These are phyloP conservation scores for Polygonum aviculare DNA, from an alignment of 148 eudicot species.

Conservation along the genomic window DNA sequence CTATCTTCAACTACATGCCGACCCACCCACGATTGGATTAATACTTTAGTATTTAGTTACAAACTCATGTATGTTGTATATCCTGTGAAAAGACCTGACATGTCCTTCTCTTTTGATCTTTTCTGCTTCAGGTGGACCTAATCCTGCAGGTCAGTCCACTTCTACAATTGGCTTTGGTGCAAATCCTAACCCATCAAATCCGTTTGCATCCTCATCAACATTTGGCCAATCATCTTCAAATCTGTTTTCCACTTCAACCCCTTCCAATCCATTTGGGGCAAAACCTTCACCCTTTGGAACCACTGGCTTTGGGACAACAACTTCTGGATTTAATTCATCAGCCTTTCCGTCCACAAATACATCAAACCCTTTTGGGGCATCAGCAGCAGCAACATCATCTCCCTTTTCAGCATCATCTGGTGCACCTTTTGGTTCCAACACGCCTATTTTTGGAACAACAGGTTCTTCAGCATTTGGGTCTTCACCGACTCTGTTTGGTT, in stretches of 20 bases:
- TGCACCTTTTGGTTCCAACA: slow-evolving; percentile 52
- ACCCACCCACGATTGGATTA: background rate
- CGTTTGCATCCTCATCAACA: slow-evolving; percentile 44
- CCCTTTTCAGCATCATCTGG: slow-evolving; percentile 49
- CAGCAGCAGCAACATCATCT: slow-evolving; percentile 48
- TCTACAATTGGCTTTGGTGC: slow-evolving; percentile 38
- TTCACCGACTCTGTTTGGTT: slow-evolving; percentile 51
- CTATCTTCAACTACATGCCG: background rate
- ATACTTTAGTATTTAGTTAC: background rate
- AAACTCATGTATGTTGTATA: background rate
- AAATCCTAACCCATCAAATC: slow-evolving; percentile 32
- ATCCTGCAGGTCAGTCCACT: slow-evolving; percentile 66
- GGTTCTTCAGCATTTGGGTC: slow-evolving; percentile 14
- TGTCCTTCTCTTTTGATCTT: background rate
- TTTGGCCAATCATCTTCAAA: slow-evolving; percentile 62
- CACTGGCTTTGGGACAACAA: slow-evolving; percentile 48
- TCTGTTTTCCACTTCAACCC: slow-evolving; percentile 53
- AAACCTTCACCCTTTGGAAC: slow-evolving; percentile 45
- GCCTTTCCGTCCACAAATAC: slow-evolving; percentile 45
- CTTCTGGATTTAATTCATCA: slow-evolving; percentile 48
- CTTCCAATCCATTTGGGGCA: slow-evolving; percentile 66
- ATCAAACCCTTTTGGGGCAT: slow-evolving; percentile 55
- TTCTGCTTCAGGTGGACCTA: slow-evolving; percentile 60
- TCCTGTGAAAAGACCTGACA: background rate
- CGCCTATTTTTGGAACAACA: slow-evolving; percentile 48